These are phyloP conservation scores for Podaxis sp. DNA, from an alignment of 768 basidiomycete genomes.

Conservation along the genomic window DNA sequence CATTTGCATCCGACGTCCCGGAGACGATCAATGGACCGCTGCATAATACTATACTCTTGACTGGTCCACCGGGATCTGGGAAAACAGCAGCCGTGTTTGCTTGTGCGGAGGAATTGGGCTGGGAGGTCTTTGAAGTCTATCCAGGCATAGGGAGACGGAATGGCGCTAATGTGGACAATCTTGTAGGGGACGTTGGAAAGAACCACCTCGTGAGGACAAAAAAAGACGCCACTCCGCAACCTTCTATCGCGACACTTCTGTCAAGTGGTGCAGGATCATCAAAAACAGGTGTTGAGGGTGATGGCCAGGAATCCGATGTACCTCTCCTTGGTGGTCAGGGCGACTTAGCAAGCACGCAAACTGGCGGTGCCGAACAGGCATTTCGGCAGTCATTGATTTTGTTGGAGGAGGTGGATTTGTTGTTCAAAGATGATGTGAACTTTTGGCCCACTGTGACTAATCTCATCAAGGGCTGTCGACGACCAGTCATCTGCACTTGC, in stretches of 20 bases:
- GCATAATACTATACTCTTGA: constrained; percentile 82
- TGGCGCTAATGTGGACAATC: constrained; percentile 67
- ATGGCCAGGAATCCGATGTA: neutral
- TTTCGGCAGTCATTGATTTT: constrained; percentile 85
- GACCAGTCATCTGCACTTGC: constrained; percentile 93
- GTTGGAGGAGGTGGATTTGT: constrained; percentile 92
- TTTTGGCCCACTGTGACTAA: constrained; percentile 84
- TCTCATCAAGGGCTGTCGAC: constrained; percentile 76
- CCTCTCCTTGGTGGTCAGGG: constrained; percentile 1
- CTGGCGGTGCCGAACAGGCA: constrained; percentile 15
- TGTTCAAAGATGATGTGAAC: constrained; percentile 80
- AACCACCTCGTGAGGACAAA: constrained; percentile 71
- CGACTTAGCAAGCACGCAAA: constrained; percentile 4
- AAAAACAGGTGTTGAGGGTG: neutral
- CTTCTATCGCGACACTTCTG: constrained; percentile 4
- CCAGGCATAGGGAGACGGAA: constrained; percentile 91
- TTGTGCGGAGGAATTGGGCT: constrained; percentile 88
- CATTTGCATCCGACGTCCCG: constrained; percentile 4
- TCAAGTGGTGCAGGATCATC: constrained; percentile 2
- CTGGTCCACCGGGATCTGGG: constrained; percentile 79
- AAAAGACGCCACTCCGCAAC: constrained; percentile 13
- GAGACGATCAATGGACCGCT: constrained; percentile 38
- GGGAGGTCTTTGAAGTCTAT: constrained; percentile 96
- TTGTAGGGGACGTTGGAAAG: constrained; percentile 90
- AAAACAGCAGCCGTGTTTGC: constrained; percentile 94